These are phyloP conservation scores for Leccinum rimulosum DNA, from an alignment of 768 basidiomycete genomes.

Conservation along the genomic window DNA sequence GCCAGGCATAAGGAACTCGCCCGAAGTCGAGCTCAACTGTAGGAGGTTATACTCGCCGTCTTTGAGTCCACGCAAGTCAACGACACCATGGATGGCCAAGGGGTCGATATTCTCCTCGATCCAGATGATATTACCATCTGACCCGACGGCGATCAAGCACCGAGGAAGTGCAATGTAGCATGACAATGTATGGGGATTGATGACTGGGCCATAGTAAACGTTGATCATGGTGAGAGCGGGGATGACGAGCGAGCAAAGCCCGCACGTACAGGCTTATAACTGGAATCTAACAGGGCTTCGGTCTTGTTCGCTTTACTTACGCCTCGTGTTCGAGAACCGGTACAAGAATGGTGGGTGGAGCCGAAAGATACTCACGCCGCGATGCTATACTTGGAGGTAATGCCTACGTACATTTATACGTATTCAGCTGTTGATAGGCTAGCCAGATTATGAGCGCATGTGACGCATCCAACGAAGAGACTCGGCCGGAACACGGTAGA, in stretches of 20 bases:
- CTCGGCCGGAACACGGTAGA: neutral
- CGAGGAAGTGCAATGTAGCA: slow-evolving; percentile 45
- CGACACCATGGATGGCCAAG: slow-evolving; percentile 46
- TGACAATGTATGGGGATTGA: slow-evolving; percentile 48
- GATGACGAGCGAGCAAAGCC: neutral
- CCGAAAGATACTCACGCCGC: too few species aligned
- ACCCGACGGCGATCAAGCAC: slow-evolving; percentile 53
- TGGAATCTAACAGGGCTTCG: neutral
- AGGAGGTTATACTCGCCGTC: slow-evolving; percentile 34
- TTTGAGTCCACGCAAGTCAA: slow-evolving; percentile 48
- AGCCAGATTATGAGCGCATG: neutral
- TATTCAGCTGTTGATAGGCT: neutral
- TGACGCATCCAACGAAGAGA: neutral
- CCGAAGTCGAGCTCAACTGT: slow-evolving; percentile 35
- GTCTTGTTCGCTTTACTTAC: neutral
- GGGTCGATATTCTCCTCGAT: slow-evolving; percentile 56
- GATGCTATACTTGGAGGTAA: neutral
- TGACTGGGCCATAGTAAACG: slow-evolving; percentile 56
- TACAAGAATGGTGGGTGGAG: neutral
- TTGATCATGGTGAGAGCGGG: slow-evolving; percentile 20
- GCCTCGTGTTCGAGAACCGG: neutral
- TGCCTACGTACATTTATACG: neutral
- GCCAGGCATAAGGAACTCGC: slow-evolving; percentile 79
- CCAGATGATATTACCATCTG: slow-evolving; percentile 64
- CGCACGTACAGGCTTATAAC: neutral